These are phyloP conservation scores for Pichia insulana DNA, from an alignment of 805 yeast genomes.

Conservation along the genomic window DNA sequence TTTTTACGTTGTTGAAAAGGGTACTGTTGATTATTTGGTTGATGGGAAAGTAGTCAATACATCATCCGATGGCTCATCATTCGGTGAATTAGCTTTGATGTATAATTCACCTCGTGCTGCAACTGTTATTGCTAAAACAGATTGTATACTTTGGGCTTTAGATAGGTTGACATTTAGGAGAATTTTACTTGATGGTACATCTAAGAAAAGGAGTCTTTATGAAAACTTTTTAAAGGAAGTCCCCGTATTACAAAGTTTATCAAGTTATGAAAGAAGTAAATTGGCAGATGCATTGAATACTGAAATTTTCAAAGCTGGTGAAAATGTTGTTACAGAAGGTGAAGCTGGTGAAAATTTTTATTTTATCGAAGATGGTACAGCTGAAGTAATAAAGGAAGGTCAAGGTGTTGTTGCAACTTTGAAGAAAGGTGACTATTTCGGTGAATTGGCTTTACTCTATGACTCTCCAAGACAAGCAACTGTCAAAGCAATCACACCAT, in stretches of 20 bases:
- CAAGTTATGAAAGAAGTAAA: constrained; percentile 77
- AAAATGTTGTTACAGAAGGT: constrained; percentile 75
- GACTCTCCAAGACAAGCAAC: constrained; percentile 94
- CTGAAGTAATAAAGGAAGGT: constrained; percentile 57
- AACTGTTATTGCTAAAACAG: constrained; percentile 68
- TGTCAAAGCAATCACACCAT: constrained; percentile 62
- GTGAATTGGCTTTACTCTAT: constrained; percentile 88
- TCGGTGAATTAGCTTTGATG: constrained; percentile 96
- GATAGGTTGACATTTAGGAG: constrained; percentile 90
- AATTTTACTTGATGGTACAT: constrained; percentile 82
- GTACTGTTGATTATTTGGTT: constrained; percentile 73
- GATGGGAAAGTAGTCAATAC: constrained; percentile 62
- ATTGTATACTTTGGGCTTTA: constrained; percentile 79
- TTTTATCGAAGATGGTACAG: constrained; percentile 72
- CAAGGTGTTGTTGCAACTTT: constrained; percentile 54
- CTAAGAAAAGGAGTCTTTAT: constrained; percentile 82
- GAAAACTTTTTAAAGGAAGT: constrained; percentile 83
- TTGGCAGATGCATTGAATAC: constrained; percentile 92
- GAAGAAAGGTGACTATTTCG: constrained; percentile 85
- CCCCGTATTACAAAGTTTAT: constrained; percentile 65
- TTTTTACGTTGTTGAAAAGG: constrained; percentile 79
- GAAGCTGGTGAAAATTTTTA: constrained; percentile 74
- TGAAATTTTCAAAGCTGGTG: constrained; percentile 60
- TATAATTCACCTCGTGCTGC: constrained; percentile 98
- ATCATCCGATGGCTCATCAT: constrained; percentile 80